Percentiles rank a stretch among this genome's conserved stretches.
These are phyloP conservation scores for Vitis hybrid DNA, from an alignment of 177 flowering plant genomes.

Conservation along the genomic window DNA sequence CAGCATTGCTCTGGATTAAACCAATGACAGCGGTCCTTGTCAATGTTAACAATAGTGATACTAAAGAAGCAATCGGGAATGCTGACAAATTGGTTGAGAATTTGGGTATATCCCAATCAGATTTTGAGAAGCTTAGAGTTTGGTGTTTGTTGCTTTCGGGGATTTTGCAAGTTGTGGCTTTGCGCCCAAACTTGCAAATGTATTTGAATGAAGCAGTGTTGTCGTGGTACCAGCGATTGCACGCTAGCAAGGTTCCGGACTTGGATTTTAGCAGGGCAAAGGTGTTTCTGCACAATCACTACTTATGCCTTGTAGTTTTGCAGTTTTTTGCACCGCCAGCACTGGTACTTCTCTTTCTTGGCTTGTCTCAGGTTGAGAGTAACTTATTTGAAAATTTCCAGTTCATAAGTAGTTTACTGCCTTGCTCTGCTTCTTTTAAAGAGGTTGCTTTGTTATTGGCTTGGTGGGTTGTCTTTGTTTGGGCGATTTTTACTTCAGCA, in stretches of 20 bases:
- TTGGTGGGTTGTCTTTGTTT: constrained; percentile 89
- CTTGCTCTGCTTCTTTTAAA: constrained; percentile 50
- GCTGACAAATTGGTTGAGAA: constrained; percentile 50
- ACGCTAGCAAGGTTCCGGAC: constrained; percentile 89
- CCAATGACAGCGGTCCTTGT: constrained; percentile 60
- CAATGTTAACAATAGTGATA: constrained; percentile 28
- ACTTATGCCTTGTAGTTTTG: constrained; percentile 62
- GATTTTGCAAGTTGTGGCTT: constrained; percentile 50
- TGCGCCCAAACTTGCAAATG: constrained; percentile 83
- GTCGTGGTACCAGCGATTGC: constrained; percentile 95
- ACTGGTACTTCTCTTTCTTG: constrained; percentile 67
- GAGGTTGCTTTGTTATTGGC: constrained; percentile 73
- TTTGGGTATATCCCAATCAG: constrained; percentile 52
- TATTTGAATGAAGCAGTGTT: constrained; percentile 87
- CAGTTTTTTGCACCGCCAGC: constrained; percentile 75
- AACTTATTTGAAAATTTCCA: constrained; percentile 32
- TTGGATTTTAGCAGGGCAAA: constrained; percentile 93
- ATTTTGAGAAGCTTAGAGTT: constrained; percentile 54
- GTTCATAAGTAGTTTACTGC: constrained; percentile 34
- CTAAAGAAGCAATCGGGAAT: constrained; percentile 17
- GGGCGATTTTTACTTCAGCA: constrained; percentile 52
- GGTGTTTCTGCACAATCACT: constrained; percentile 91
- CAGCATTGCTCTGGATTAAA: constrained; percentile 79
- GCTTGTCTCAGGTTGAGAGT: constrained; percentile 62
- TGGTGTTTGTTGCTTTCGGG: constrained; percentile 68